Conservation (phyloP, 495 filamentous ascomycete species). For the Xylaria longipes region DNA sequence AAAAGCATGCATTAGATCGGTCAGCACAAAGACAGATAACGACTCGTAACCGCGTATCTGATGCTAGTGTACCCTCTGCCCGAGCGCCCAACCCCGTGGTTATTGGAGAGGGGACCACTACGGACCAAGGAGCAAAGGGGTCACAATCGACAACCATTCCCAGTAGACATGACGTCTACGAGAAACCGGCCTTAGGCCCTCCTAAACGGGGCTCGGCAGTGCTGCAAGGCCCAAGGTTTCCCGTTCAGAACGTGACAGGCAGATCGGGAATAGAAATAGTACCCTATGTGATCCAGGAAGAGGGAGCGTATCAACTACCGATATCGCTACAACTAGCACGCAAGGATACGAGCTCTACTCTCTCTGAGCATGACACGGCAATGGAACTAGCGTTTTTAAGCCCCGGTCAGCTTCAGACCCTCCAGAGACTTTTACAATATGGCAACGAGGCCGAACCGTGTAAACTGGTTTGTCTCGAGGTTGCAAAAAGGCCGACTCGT, state of each 20-base stretch:
- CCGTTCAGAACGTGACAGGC: neutral
- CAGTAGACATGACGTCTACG: neutral
- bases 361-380: neutral
- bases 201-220: neutral
- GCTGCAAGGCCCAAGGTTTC: neutral
- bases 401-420: conserved; percentile 1
- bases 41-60: neutral
- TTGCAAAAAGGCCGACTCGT: neutral
- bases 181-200: neutral
- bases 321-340: neutral
- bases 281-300: conserved; percentile 5
- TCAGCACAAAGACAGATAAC: neutral
- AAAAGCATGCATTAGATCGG: neutral
- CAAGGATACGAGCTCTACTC: neutral
- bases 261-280: neutral
- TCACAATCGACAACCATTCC: neutral
- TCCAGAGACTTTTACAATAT: neutral
- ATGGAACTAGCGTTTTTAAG: conserved; percentile 1
- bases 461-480: neutral
- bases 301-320: neutral
- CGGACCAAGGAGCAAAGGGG: neutral
- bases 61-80: neutral
- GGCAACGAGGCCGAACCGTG: neutral
- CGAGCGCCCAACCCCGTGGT: neutral
- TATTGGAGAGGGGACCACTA: neutral